Evolutionary conservation across 1,284 basidiomycete species (phyloP), one percentile per base, ranked within the genome.

Genomic region (Rhodotorula sp.): DNA sequence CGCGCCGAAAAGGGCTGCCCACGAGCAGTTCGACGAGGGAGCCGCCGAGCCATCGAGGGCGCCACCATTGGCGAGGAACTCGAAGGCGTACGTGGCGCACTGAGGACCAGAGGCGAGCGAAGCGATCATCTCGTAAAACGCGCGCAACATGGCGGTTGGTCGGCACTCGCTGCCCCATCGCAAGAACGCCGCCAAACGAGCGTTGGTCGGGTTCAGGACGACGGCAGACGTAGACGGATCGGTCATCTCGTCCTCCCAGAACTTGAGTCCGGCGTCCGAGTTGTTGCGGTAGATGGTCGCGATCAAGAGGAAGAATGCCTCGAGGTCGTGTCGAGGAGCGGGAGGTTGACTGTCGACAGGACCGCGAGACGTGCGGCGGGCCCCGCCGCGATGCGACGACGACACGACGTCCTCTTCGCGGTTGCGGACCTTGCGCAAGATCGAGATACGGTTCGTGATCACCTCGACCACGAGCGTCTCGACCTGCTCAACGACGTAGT

Each of bases 401-500:
- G 72, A 57, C 33, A 89, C 84, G 37, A 89, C 81, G 78, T 96
- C 94, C 80, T 96, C 94, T 79, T 96, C 93, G 54, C 89, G 84
- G 77, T 94, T 91, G 79, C 93, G 92, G 79, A 96, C 88, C 79
- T 91, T 92, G 56, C 91, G 87, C n/a, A 96, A 84, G 79, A 95
- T 90, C 0, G 90, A 89, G 20, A 90, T 91, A 14, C 91, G 89
- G 71, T 89, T 88, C 0, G 87, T 88, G 75, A 96, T 88, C 55
- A 91, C 82, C 24, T 87, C 86, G 48, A 89, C 85, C 49, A 95
- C 81, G 24, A 95, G 84, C 2, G 83, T 82, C 77, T 94, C 91
- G 68, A 91, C 87, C 29, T 87, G 85, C 37, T 84, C 81, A 42
- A 93, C 82, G 18, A 95, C 82, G 42, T 86, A 82, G 3, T 84